A percentile compares a stretch with the other conserved stretches of the same genome.
These are phyloP conservation scores for Mortierella antarctica DNA, from an alignment of 192 early-diverging fungal genomes.

Conservation along the genomic window DNA sequence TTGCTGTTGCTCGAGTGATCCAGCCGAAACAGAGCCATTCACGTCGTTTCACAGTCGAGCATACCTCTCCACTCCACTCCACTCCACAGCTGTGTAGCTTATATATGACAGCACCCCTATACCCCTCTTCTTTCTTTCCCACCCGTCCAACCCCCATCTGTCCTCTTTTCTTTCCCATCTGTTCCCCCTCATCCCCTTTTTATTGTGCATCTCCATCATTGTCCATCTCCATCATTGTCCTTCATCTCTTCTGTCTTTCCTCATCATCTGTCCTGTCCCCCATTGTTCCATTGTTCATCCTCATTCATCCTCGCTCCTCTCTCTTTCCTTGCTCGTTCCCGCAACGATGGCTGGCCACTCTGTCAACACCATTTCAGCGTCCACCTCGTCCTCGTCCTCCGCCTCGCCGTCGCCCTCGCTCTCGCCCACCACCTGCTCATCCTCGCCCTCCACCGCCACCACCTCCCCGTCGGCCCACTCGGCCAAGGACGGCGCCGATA, in stretches of 20 bases:
- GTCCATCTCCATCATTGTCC: background rate
- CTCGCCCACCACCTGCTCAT: conserved; percentile 27
- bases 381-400: conserved; percentile 44
- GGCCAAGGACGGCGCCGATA: background rate
- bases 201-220: background rate
- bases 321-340: background rate
- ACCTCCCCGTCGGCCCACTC: background rate
- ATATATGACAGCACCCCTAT: background rate
- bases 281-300: no score
- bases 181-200: background rate
- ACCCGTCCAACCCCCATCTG: background rate
- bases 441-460: conserved; percentile 51
- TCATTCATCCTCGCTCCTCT: conserved; percentile 4
- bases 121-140: no score
- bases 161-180: background rate
- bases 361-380: conserved; percentile 47
- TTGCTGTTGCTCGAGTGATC: background rate
- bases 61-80: no score
- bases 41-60: no score
- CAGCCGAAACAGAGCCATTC: no score
- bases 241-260: background rate
- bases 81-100: background rate
- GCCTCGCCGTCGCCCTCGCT: conserved; percentile 54
- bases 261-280: no score
- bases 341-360: conserved; percentile 51